A percentile compares a stretch with the other conserved stretches of the same genome.
phyloP scores from a whole-genome alignment of 495 filamentous ascomycete species.

The Talaromyces borbonicus region DNA sequence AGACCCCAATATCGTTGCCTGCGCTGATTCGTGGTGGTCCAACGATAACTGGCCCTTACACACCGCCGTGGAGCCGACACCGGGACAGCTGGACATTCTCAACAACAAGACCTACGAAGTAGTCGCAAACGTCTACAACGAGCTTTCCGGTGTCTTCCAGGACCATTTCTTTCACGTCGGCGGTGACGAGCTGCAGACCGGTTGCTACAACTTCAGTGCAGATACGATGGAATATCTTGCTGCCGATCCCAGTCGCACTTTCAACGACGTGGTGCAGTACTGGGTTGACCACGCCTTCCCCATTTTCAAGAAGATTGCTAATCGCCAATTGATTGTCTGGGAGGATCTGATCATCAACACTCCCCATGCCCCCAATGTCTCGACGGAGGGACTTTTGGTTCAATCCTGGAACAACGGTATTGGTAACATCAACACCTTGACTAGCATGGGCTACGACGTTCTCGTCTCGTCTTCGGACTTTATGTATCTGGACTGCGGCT shows the following conservation, averaged over 20 bases:
- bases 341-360: slow-evolving; percentile 39
- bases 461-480: slow-evolving; percentile 46
- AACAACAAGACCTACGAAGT: slow-evolving; percentile 44
- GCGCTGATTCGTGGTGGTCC: slow-evolving; percentile 46
- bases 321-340: slow-evolving; percentile 47
- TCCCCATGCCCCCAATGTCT: slow-evolving; percentile 33
- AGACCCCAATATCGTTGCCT: slow-evolving; percentile 41
- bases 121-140: slow-evolving; percentile 41
- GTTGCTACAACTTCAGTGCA: slow-evolving; percentile 45
- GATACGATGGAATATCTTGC: slow-evolving; percentile 37
- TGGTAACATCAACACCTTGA: slow-evolving; percentile 41
- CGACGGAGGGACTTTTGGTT: slow-evolving; percentile 39
- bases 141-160: slow-evolving; percentile 40
- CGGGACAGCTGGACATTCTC: slow-evolving; percentile 47
- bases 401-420: slow-evolving; percentile 48
- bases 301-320: slow-evolving; percentile 33
- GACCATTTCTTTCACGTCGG: slow-evolving; percentile 49
- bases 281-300: slow-evolving; percentile 46
- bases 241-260: slow-evolving; percentile 39
- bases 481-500: slow-evolving; percentile 48
- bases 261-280: slow-evolving; percentile 42
- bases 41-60: slow-evolving; percentile 42
- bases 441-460: slow-evolving; percentile 40
- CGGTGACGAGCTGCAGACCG: slow-evolving; percentile 41
- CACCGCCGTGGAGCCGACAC: slow-evolving; percentile 47